Base-by-base conservation (phyloP, 2,329 filamentous ascomycete genomes). In the Colletotrichum euphorbiae region DNA sequence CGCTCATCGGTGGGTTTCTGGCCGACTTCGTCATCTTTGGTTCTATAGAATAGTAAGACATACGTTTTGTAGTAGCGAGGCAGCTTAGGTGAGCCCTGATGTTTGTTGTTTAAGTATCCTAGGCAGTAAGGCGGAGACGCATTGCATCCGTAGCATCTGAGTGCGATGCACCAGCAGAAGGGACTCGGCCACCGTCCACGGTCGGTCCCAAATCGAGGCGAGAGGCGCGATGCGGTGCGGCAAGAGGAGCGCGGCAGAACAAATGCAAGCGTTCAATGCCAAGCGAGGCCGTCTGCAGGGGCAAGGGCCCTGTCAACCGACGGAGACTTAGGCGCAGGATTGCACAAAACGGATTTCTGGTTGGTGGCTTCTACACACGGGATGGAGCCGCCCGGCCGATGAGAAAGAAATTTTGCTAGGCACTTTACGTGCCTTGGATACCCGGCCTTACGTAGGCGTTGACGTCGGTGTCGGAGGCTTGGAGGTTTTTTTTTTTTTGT, bases 251-350 rank as follows among this genome's bases (percentile, higher is more conserved):
- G 58, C 45, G 51, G 51, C 59, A 57, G 42, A 45, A 38, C 56
- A 48, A 43, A 45, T 63, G 59, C 64, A 67, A 67, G 59, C 28
- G 51, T 31, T n/a, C 12, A 48, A 33, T 33, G 59, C 59, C 43
- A 67, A 63, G 64, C 43, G 64, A 64, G 40, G 59, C 60, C 52
- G 24, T 64, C 64, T 63, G 64, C 64, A 64, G 59, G 59, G 45
- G 59, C 38, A 46, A 33, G 45, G 51, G 12, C 33, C 9, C 19
- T 21, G 46, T 31, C 13, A 19, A 19, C n/a, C 46, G 31, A 17
- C 24, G 48, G 48, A 31, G 46, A 31, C 24, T 51, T 51, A 24
- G 21, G 36, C 38, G 31, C n/a, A 9, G n/a, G 13, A 13, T 31
- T 19, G 21, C 50, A 38, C 51, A 52, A 51, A 38, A 52, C 21